Base-by-base conservation (phyloP, 768 basidiomycete species). In the Termitomyces sp. region DNA sequence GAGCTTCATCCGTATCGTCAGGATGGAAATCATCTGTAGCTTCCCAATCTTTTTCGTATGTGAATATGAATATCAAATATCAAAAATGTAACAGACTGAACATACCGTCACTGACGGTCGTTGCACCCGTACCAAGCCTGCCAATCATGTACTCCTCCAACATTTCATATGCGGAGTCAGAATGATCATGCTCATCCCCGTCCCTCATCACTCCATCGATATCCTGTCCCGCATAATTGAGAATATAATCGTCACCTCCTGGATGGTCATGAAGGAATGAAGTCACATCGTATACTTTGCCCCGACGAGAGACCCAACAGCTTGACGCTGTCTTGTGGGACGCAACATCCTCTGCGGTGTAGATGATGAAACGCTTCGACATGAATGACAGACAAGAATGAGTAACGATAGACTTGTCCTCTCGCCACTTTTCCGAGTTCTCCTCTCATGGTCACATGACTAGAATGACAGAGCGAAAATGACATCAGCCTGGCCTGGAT, bases 281-380 rank as follows among this genome's bases (percentile, higher is more conserved):
- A 3, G 95, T 87, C 53, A 98, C 85, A 68, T 99, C 87, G 78
- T 95, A 98, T 24, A 99, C 92, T 67, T 86, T 90, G 66, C 87
- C 88, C 58, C 77, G 77, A 69, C 84, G 85, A 2, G 88, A 79
- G 51, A 98, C 76, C 92, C 93, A 98, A 70, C 92, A 94, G 63
- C 84, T 90, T 1, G 72, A 63, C 1, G 77, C 53, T 5, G 79
- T 75, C 48, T 73, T 78, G 77, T 95, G 92, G 31, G 68, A 66
- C 3, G 76, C 80, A 49, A 95, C 82, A 71, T 95, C 93, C 60
- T 90, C 86, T 37, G 73, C 71, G 3, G 90, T 86, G 72, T 82
- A 90, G 61, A 94, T 88, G 53, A 81, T 83, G 60, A 90, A 75
- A 39, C 90, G 78, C 65, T 85, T 85, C 36, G 85, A 81, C 84